Percentiles rank a stretch among this genome's conserved stretches.
Evolutionary conservation across 495 filamentous ascomycete genomes (phyloP).

Genomic region (Aspergillus cavernicola): DNA sequence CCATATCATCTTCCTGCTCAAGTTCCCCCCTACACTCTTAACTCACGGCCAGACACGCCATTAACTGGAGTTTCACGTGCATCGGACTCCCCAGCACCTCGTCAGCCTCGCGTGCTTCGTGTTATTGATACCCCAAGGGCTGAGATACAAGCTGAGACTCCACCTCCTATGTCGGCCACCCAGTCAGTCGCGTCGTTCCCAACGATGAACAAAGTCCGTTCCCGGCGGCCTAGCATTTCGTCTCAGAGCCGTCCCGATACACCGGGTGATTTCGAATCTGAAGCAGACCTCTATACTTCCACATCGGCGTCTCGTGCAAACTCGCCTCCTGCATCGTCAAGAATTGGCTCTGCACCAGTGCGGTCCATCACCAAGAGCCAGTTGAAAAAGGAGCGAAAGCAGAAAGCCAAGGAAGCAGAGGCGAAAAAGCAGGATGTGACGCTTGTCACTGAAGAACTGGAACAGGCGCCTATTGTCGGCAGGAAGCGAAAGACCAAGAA

Average conservation of each 20-base stretch:
- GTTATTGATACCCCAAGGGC: slow-evolving; percentile 69
- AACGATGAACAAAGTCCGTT: slow-evolving; percentile 42
- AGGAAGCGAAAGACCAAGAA: slow-evolving; percentile 93
- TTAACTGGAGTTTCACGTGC: slow-evolving; percentile 39
- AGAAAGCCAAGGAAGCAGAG: slow-evolving; percentile 58
- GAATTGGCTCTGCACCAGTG: slow-evolving; percentile 72
- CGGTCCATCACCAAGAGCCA: slow-evolving; percentile 85
- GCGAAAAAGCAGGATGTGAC: slow-evolving; percentile 58
- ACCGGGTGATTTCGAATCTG: slow-evolving; percentile 72
- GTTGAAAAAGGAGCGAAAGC: slow-evolving; percentile 76
- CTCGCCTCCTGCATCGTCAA: slow-evolving; percentile 73
- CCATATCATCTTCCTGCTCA: slow-evolving; percentile 16
- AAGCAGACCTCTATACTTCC: slow-evolving; percentile 72
- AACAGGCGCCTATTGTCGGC: slow-evolving; percentile 78
- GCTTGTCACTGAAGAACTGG: slow-evolving; percentile 51
- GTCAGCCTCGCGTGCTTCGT: slow-evolving; percentile 55
- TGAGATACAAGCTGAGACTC: slow-evolving; percentile 66
- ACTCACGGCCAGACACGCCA: slow-evolving; percentile 37
- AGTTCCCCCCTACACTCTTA: slow-evolving; percentile 25
- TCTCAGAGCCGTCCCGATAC: slow-evolving; percentile 70
- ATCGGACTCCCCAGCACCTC: slow-evolving; percentile 46
- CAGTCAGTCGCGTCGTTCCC: slow-evolving; percentile 40
- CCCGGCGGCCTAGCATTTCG: slow-evolving; percentile 56
- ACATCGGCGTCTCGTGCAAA: slow-evolving; percentile 78
- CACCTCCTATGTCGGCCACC: slow-evolving; percentile 34